Base-by-base conservation (phyloP, 225 moss, liverwort and hornwort species). In the Straminergon stramineum region DNA sequence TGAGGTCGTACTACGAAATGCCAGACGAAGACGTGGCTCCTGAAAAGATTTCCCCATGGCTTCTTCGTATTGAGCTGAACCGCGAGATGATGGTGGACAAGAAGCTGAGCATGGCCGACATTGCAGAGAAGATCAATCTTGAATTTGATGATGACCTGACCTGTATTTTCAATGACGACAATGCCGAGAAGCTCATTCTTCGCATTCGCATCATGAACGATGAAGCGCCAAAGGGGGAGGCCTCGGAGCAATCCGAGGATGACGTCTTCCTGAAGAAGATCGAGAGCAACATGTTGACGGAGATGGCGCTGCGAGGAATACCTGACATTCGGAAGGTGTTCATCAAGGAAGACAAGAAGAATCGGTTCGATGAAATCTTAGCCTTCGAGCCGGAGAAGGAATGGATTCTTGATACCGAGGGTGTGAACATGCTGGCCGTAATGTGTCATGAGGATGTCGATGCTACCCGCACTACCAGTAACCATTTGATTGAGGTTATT, bases 381-480 rank as follows among this genome's bases (percentile, higher is more conserved):
- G 99, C 96, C 71, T 99, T 97, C 89, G 96, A 94, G 85, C 96
- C 97, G 21, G 99, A 99, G 86, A 94, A 95, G 62, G 99, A 99
- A 79, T 99, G 99, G 99, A 97, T 99, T 94, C 93, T 99, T 61
- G 99, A 97, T 88, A 99, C 99, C 41, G 99, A 99, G 91, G 99
- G 99, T 81, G 99, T 99, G 80, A 99, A 99, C 81, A 99, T 99
- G 99, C 91, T 99, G 82, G 97, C 99, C 67, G 99, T 99, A 80
- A 99, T 99, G 99, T 97, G 99, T 90, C 97, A 99, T 83, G 99
- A 99, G 90, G 99, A 99, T 88, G 99, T 99, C 34, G 99, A 99
- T 92, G 96, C 99, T 58, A 79, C 97, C 74, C 95, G 97, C 84
- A 99, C 99, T n/a, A 97, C 94, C 87, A 99, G 99, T 89, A 97